Percentiles rank a stretch among this genome's conserved stretches.
Conservation (phyloP, 139 green algal genomes). For the Ostreobium quekettii region DNA sequence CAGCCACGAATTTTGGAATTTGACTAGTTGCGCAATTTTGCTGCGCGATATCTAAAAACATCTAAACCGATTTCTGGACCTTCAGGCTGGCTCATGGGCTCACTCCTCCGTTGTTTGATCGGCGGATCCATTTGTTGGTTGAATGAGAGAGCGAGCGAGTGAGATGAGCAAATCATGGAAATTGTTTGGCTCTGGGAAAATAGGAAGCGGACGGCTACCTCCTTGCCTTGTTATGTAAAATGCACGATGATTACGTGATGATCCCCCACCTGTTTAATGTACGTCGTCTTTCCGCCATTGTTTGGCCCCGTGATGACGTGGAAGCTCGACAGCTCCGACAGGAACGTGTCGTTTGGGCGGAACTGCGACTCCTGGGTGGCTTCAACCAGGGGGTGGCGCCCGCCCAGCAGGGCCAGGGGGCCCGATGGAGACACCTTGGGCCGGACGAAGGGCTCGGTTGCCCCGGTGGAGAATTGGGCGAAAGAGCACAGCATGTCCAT, state of each 20-base stretch:
- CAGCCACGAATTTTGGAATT: too few species aligned
- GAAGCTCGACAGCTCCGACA: constrained; percentile 30
- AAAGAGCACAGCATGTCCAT: constrained; percentile 74
- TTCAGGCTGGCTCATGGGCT: too few species aligned
- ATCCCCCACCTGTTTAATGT: constrained; percentile 17
- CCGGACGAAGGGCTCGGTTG: constrained; percentile 30
- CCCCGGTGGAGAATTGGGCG: constrained; percentile 28
- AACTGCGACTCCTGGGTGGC: constrained; percentile 9
- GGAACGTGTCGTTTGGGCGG: constrained; percentile 61
- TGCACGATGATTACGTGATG: background rate
- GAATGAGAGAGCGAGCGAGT: too few species aligned
- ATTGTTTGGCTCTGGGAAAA: constrained; percentile 5
- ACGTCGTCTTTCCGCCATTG: constrained; percentile 24
- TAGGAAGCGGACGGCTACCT: background rate
- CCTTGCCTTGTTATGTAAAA: background rate
- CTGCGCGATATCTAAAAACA: too few species aligned
- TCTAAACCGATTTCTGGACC: too few species aligned
- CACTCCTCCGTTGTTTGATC: too few species aligned
- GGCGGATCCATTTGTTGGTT: too few species aligned
- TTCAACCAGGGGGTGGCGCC: constrained; percentile 27
- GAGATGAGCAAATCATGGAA: constrained; percentile 9
- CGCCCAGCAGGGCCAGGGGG: constrained; percentile 22
- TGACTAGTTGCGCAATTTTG: too few species aligned
- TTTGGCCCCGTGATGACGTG: constrained; percentile 21
- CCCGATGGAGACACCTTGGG: constrained; percentile 26